These are phyloP conservation scores for Epithemia pelagica DNA, from an alignment of 108 stramenopile genomes.

Conservation along the genomic window DNA sequence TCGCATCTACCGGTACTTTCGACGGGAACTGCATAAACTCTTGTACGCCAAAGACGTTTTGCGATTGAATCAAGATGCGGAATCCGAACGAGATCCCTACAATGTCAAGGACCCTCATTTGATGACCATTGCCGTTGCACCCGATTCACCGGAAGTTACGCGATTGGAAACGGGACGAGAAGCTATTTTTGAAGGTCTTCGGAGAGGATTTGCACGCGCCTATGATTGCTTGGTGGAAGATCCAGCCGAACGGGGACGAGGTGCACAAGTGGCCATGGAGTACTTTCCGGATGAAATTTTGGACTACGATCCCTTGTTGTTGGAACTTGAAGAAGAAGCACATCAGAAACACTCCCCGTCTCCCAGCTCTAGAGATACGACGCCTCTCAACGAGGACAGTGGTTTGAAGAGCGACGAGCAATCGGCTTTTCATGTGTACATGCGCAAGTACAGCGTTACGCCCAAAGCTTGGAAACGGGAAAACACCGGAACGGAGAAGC, in stretches of 20 bases:
- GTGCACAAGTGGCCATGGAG: conserved; percentile 45
- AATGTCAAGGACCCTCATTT: conserved; percentile 49
- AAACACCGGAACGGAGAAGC: background rate
- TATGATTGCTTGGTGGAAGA: conserved; percentile 88
- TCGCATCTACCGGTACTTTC: conserved; percentile 52
- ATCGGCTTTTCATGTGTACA: conserved; percentile 53
- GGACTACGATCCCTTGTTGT: conserved; percentile 58
- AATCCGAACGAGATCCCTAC: conserved; percentile 27
- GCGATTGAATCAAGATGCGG: conserved; percentile 61
- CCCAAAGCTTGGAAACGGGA: conserved; percentile 10
- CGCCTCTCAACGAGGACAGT: conserved; percentile 13
- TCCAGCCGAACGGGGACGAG: conserved; percentile 59
- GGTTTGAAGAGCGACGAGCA: too few species aligned
- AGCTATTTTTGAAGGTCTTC: conserved; percentile 79
- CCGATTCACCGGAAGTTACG: conserved; percentile 75
- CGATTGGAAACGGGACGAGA: conserved; percentile 70
- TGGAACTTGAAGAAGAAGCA: background rate
- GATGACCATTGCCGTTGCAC: conserved; percentile 78
- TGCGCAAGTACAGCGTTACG: conserved; percentile 14
- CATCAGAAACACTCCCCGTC: background rate
- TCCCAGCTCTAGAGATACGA: conserved; percentile 5
- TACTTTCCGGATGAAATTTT: conserved; percentile 84
- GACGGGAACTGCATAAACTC: conserved; percentile 60
- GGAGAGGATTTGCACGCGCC: conserved; percentile 84
- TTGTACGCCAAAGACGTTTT: conserved; percentile 83